phyloP scores from a whole-genome alignment of 2,329 filamentous ascomycete species.

The Pseudogymnoascus sp. region DNA sequence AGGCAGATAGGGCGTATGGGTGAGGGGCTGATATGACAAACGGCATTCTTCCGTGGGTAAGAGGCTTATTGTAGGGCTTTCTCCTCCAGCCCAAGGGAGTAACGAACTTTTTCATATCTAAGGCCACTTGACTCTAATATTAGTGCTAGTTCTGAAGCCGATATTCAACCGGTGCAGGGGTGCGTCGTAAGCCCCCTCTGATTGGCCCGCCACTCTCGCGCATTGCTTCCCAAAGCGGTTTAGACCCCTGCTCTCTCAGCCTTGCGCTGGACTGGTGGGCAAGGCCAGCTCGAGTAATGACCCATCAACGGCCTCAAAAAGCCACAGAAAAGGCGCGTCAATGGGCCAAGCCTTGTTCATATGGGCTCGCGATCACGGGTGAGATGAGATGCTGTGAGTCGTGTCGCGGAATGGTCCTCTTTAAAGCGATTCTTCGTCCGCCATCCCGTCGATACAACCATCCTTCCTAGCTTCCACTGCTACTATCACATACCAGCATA shows the following conservation, averaged over 20 bases:
- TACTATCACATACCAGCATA: not conserved
- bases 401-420: not conserved
- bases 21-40: not conserved
- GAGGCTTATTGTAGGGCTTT: not conserved
- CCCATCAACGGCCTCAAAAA: not conserved
- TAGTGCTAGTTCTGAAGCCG: not conserved
- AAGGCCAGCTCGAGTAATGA: not conserved
- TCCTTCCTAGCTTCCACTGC: not conserved
- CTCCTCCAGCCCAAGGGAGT: not conserved
- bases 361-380: not conserved
- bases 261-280: not conserved
- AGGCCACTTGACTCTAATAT: not conserved
- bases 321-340: not conserved
- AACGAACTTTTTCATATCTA: not conserved
- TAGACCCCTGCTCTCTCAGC: not conserved
- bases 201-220: slow-evolving; percentile 5
- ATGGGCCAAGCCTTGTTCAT: not conserved
- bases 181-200: not conserved
- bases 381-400: not conserved
- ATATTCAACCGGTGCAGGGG: not conserved
- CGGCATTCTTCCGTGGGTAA: not conserved
- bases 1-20: not conserved
- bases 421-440: not conserved
- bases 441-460: not conserved
- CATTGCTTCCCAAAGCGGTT: slow-evolving; percentile 4